Percentiles rank a stretch among this genome's conserved stretches.
phyloP scores from a whole-genome alignment of 75 land plant species.

The Gnetum montanum region DNA sequence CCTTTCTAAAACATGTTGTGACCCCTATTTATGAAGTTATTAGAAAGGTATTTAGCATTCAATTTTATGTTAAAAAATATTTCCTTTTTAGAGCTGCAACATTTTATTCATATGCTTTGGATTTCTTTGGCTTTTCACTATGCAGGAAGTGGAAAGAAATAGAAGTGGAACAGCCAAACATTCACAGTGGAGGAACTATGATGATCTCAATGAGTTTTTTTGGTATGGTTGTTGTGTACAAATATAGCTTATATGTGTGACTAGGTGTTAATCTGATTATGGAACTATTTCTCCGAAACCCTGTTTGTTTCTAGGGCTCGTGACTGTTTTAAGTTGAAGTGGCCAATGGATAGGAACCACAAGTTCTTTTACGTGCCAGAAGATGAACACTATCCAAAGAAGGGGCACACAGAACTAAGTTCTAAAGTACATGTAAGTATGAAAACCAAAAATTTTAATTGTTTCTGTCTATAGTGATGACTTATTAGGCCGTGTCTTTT shows the following conservation, averaged over 20 bases:
- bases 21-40: slow-evolving; percentile 80
- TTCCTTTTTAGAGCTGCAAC: slow-evolving; percentile 15
- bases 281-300: background rate
- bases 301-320: slow-evolving; percentile 47
- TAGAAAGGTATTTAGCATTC: slow-evolving; percentile 33
- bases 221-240: slow-evolving; percentile 31
- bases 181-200: slow-evolving; percentile 95
- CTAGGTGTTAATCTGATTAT: no score
- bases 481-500: no score
- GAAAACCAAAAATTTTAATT: no score
- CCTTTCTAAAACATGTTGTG: slow-evolving; percentile 71
- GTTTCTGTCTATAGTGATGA: no score
- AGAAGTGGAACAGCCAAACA: slow-evolving; percentile 65
- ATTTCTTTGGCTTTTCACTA: background rate
- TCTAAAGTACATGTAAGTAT: no score
- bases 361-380: slow-evolving; percentile 22
- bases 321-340: slow-evolving; percentile 76
- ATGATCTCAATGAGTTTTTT: slow-evolving; percentile 95
- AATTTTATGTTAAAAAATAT: background rate
- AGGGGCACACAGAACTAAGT: no score
- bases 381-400: slow-evolving; percentile 1
- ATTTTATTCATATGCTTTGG: background rate
- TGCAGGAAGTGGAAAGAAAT: slow-evolving; percentile 62
- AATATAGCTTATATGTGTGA: no score
- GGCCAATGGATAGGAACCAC: slow-evolving; percentile 68